Conservation (phyloP, 176 grass and related monocot genomes). For the Poa annua region DNA sequence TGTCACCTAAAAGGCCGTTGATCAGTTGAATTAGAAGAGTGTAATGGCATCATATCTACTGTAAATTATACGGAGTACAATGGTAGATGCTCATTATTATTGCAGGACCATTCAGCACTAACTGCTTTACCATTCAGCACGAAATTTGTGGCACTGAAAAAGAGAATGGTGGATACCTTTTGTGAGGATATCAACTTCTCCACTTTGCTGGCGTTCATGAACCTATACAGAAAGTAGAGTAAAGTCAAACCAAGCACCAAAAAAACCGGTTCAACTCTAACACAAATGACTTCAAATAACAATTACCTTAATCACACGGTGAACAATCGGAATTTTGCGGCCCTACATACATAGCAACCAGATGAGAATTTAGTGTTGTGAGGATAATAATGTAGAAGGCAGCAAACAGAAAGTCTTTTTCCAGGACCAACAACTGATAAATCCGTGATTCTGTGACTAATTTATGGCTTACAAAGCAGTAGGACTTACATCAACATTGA, state of each 20-base stretch:
- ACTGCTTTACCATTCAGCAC: conserved; percentile 17
- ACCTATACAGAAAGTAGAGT: conserved; percentile 52
- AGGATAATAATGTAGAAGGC: conserved; percentile 29
- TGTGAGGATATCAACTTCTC: conserved; percentile 76
- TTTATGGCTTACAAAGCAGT: background rate
- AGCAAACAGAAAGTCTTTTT: background rate
- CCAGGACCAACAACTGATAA: background rate
- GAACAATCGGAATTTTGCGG: conserved; percentile 87
- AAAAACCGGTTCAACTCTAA: background rate
- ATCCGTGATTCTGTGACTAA: background rate
- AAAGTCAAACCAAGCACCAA: conserved; percentile 14
- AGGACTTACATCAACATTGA: conserved; percentile 61
- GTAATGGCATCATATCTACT: background rate
- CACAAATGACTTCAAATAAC: background rate
- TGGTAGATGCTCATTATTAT: background rate
- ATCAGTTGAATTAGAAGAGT: background rate
- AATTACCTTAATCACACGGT: conserved; percentile 90
- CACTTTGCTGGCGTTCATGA: conserved; percentile 64
- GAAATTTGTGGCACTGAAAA: conserved; percentile 1
- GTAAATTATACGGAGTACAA: background rate
- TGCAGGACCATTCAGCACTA: conserved; percentile 12
- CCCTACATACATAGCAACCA: conserved; percentile 52
- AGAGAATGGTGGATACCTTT: conserved; percentile 63
- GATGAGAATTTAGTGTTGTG: conserved; percentile 13
- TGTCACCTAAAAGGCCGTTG: conserved; percentile 61